Evolutionary conservation across 352 stramenopile genomes (phyloP), one percentile per base, ranked within the genome.

Genomic region (Pythium dissimile): DNA sequence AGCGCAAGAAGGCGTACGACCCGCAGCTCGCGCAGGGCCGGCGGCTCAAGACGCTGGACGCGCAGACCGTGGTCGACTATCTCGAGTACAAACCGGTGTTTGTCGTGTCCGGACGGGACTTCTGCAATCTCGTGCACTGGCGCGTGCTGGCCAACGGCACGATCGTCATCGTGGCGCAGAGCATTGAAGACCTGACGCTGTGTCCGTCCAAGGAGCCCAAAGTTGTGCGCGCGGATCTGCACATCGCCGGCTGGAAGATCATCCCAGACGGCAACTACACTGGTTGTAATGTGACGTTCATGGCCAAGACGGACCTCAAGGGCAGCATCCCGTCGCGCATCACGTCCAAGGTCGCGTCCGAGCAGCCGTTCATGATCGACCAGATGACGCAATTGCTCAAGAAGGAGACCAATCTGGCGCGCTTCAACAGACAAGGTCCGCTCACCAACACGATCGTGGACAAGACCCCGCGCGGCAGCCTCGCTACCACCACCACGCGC

Each of bases 31-130:
- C 77, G 1, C 51, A 72, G 5, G 77, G 69, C 3, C 72, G 63
- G 45, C 75, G 67, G 7, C 51, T 88, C 4, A 67, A 65, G 26
- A 47, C 35, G 8, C 54, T 89, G 34, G 73, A 92, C 35, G 67
- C 66, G 0, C 79, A 92, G 61, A 92, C 81, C 5, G 67, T 28
- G 23, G 76, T 89, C 50, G 79, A 87, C 46, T 86, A 89, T 43
- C 64, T 84, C n/a, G 77, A 88, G 67, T 89, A 81, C 77, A 92
- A 92, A 47, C 74, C 79, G 7, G 79, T 89, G 37, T 86, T 92
- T 43, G 69, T 89, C 16, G 78, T 92, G 20, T 75, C 79, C 7
- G 81, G 81, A 1, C 78, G 81, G 13, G 81, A 92, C 46, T 92
- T 92, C 54, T 80, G 73, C 53, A 89, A 75, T 23, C 64, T 89